Evolutionary conservation across 192 early-diverging fungal genomes (phyloP).

Genomic region (Backusella sp.): DNA sequence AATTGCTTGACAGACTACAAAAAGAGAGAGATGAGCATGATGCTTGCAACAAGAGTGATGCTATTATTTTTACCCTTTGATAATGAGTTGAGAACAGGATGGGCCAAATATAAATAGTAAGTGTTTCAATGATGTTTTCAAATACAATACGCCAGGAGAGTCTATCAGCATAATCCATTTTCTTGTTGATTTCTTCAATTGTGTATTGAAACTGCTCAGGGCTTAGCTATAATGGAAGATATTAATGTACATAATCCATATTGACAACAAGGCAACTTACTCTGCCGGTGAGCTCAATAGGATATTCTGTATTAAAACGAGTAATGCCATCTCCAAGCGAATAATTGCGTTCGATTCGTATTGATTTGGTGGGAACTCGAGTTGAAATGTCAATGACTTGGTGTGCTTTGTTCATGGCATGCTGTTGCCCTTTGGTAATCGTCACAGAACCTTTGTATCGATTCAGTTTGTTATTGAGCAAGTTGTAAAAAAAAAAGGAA

Average conservation of each 20-base stretch:
- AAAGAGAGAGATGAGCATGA: not conserved
- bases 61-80: conserved; percentile 24
- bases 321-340: conserved; percentile 40
- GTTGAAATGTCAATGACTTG: conserved; percentile 10
- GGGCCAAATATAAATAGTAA: conserved; percentile 40
- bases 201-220: conserved; percentile 31
- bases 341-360: conserved; percentile 39
- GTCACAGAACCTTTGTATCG: not conserved
- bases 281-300: conserved; percentile 22
- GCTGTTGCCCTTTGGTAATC: conserved; percentile 4
- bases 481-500: not conserved
- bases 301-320: conserved; percentile 29
- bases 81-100: conserved; percentile 31
- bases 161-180: conserved; percentile 30
- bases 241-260: not conserved
- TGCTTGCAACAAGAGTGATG: not conserved
- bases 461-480: not conserved
- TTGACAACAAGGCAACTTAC: conserved; percentile 18
- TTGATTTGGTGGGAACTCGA: conserved; percentile 16
- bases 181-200: conserved; percentile 31
- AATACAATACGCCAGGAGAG: conserved; percentile 27
- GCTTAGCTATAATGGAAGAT: conserved; percentile 17
- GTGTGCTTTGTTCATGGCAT: conserved; percentile 14
- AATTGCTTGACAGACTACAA: conserved; percentile 25
- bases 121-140: conserved; percentile 37